Conservation (phyloP, 75 land plant genomes). For the Picea sitchensis region DNA sequence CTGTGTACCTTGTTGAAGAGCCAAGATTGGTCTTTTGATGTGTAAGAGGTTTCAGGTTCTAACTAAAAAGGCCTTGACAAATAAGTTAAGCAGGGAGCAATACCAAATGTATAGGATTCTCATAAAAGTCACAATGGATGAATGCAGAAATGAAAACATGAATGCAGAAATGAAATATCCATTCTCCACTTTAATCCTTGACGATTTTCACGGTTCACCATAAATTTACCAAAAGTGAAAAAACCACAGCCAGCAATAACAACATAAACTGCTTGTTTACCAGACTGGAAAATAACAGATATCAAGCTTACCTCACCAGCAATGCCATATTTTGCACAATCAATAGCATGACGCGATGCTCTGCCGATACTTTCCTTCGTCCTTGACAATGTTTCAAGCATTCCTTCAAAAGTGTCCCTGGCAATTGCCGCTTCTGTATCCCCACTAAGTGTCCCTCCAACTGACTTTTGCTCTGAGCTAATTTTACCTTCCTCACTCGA, state of each 20-base stretch:
- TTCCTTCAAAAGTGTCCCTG: slow-evolving; percentile 95
- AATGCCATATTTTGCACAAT: slow-evolving; percentile 96
- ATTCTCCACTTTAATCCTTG: neutral
- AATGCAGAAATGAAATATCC: neutral
- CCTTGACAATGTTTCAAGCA: slow-evolving; percentile 97
- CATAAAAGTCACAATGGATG: neutral
- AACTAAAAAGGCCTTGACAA: too few species aligned
- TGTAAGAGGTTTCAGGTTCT: too few species aligned
- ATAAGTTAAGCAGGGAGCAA: neutral
- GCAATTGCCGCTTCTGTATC: slow-evolving; percentile 95
- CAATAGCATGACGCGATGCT: slow-evolving; percentile 95
- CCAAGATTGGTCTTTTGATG: too few species aligned
- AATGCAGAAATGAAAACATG: too few species aligned
- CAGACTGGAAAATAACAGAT: neutral
- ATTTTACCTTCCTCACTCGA: slow-evolving; percentile 30
- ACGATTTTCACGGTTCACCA: neutral
- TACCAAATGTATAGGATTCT: neutral
- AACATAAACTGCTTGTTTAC: neutral
- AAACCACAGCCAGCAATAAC: neutral
- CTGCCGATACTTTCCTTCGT: slow-evolving; percentile 97
- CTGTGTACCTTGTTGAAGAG: too few species aligned
- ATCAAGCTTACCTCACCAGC: slow-evolving; percentile 68
- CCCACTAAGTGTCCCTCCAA: slow-evolving; percentile 55
- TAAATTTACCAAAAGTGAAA: neutral
- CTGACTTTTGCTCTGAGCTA: slow-evolving; percentile 24